Percentiles rank a stretch among this genome's conserved stretches.
Conservation (phyloP, 176 grass and related monocot species). For the Carex myosuroides region DNA sequence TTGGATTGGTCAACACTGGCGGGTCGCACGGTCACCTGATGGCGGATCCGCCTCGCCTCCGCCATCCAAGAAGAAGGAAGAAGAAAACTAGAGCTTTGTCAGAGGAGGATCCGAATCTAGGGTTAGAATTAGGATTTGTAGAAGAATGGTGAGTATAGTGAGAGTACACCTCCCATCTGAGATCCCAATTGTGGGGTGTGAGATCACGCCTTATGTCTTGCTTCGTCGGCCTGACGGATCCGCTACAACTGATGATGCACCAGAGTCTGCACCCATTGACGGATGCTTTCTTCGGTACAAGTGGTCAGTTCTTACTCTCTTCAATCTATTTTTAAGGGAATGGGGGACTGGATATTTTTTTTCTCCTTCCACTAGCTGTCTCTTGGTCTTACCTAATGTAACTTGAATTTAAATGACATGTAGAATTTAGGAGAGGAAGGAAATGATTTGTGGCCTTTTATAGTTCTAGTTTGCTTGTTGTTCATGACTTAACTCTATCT, state of each 20-base stretch:
- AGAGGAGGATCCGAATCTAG: slow-evolving; percentile 24
- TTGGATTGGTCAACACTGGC: slow-evolving; percentile 62
- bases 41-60: slow-evolving; percentile 61
- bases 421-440: neutral
- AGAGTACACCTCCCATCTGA: slow-evolving; percentile 95
- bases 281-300: slow-evolving; percentile 82
- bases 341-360: no score
- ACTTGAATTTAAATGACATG: neutral
- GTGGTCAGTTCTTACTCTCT: slow-evolving; percentile 48
- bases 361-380: neutral
- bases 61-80: slow-evolving; percentile 40
- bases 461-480: neutral
- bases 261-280: slow-evolving; percentile 36
- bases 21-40: slow-evolving; percentile 38
- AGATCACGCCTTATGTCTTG: slow-evolving; percentile 97
- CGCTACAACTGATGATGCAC: slow-evolving; percentile 55
- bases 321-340: neutral
- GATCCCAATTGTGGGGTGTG: slow-evolving; percentile 98
- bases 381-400: neutral
- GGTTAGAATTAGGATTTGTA: slow-evolving; percentile 15
- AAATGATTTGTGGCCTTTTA: neutral
- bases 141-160: slow-evolving; percentile 86
- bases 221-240: slow-evolving; percentile 47
- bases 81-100: slow-evolving; percentile 26
- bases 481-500: neutral